Percentiles rank a stretch among this genome's conserved stretches.
phyloP scores from a whole-genome alignment of 805 yeast species.

The Yarrowia hollandica region DNA sequence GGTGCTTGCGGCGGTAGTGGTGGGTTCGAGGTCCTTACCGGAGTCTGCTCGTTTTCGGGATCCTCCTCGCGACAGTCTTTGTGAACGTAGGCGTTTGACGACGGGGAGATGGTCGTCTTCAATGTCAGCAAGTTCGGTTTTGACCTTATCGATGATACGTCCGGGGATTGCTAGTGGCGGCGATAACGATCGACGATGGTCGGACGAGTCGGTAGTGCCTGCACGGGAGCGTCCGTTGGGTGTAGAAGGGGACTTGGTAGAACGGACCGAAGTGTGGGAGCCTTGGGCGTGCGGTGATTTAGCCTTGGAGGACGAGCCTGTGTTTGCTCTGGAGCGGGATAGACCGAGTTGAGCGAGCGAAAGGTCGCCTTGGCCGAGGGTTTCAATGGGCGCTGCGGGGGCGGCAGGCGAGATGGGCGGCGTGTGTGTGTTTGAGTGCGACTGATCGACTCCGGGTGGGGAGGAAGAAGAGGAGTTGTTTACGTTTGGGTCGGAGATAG shows the following conservation, averaged over 20 bases:
- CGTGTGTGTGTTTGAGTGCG: neutral
- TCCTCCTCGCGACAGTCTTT: neutral
- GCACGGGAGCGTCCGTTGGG: constrained; percentile 15
- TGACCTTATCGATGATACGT: constrained; percentile 23
- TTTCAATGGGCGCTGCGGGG: constrained; percentile 26
- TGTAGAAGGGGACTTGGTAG: neutral
- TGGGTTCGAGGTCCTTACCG: neutral
- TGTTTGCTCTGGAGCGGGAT: constrained; percentile 21
- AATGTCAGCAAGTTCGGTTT: neutral
- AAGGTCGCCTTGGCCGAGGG: constrained; percentile 41
- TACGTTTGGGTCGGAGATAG: neutral
- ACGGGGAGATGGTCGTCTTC: constrained; percentile 21
- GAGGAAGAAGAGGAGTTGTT: neutral
- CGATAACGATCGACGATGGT: constrained; percentile 6
- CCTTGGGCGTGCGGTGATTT: neutral
- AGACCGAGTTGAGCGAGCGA: constrained; percentile 38
- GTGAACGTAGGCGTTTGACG: constrained; percentile 10
- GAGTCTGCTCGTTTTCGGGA: constrained; percentile 13
- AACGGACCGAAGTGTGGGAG: constrained; percentile 1
- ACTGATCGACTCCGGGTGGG: neutral
- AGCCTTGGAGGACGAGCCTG: constrained; percentile 4
- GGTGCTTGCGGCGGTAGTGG: neutral
- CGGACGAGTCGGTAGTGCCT: neutral
- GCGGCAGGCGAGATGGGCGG: constrained; percentile 34
- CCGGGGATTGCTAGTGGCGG: constrained; percentile 8